Evolutionary conservation across 2,329 filamentous ascomycete species (phyloP), one percentile per base, ranked within the genome.

Genomic region (Hypocreales sp.): DNA sequence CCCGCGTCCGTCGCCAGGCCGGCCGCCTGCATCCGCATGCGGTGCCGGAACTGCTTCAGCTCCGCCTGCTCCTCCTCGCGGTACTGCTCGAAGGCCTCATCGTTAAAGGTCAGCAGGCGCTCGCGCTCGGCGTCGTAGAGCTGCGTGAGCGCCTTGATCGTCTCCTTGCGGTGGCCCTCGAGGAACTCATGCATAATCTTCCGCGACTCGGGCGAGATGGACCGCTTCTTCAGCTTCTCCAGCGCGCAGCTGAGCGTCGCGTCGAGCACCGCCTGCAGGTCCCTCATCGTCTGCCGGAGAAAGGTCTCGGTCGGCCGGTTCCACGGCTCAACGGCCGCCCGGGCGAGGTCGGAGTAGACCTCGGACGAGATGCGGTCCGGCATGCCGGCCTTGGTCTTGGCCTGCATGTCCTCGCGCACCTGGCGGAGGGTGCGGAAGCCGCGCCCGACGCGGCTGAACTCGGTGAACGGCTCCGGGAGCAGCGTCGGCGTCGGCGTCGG

Each of bases 301-400:
- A 71, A 68, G 0, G 40, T 53, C 0, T 58, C 42, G 25, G 74
- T 55, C 0, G 72, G 71, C 0, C 40, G 40, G 2, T 58, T 41
- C 77, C 77, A 81, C 2, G 67, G 62, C 7, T 46, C 42, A 2
- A 79, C 63, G 0, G 66, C 64, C n/a, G 65, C 50, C 11, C 59
- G 53, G 24, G 67, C 71, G 11, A 79, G 54, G 0, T 57, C 56
- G 16, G 72, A 63, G 14, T 74, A 70, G 0, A 77, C 71, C 20
- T 68, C 64, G 0, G 67, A 61, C 0, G 72, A 64, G 0, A 71
- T 64, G 1, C 72, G 57, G 6, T 65, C 62, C 0, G 70, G 71
- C 37, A 73, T 58, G 0, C 73, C 72, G 0, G 68, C 62, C 12
- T 57, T 58, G 15, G 63, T 65, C 9, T 67, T 67, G 4, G 56